A percentile compares a stretch with the other conserved stretches of the same genome.
These are phyloP conservation scores for Laguncularia racemosa DNA, from an alignment of 345 rosid genomes.

Conservation along the genomic window DNA sequence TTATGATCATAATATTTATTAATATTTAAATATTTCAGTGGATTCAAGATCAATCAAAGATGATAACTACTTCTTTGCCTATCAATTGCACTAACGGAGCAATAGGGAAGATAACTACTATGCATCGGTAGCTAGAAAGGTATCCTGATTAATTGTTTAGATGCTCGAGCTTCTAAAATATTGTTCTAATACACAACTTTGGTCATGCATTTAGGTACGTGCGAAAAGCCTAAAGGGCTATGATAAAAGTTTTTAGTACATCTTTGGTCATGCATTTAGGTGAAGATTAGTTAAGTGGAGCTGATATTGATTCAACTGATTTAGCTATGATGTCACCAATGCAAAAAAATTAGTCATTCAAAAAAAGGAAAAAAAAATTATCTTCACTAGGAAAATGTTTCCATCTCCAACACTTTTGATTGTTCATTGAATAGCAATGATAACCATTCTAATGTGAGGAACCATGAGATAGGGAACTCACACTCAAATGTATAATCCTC, in stretches of 20 bases:
- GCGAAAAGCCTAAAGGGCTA: conserved; percentile 31
- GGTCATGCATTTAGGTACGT: conserved; percentile 41
- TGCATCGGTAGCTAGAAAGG: conserved; percentile 51
- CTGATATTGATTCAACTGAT: conserved; percentile 46
- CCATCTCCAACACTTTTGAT: conserved; percentile 29
- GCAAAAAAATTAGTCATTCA: conserved; percentile 35
- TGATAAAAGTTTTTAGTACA: conserved; percentile 45
- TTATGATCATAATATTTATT: conserved; percentile 48
- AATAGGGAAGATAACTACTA: conserved; percentile 49
- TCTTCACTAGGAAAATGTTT: conserved; percentile 63
- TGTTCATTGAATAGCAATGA: conserved; percentile 33
- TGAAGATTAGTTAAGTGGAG: conserved; percentile 46
- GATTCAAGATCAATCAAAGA: conserved; percentile 56
- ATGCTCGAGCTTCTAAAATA: no score
- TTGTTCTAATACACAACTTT: conserved; percentile 7
- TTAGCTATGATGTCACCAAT: conserved; percentile 55
- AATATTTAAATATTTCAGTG: conserved; percentile 41
- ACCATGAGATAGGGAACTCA: conserved; percentile 21
- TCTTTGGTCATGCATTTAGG: conserved; percentile 65
- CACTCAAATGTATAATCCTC: conserved; percentile 37
- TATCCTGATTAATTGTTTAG: conserved; percentile 18
- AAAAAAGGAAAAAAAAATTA: conserved; percentile 24
- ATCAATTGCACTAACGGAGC: conserved; percentile 50
- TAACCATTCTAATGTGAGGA: conserved; percentile 16
- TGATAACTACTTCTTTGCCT: conserved; percentile 77